Conservation (phyloP, 192 early-diverging fungal genomes). For the Allomyces arbusculus region DNA sequence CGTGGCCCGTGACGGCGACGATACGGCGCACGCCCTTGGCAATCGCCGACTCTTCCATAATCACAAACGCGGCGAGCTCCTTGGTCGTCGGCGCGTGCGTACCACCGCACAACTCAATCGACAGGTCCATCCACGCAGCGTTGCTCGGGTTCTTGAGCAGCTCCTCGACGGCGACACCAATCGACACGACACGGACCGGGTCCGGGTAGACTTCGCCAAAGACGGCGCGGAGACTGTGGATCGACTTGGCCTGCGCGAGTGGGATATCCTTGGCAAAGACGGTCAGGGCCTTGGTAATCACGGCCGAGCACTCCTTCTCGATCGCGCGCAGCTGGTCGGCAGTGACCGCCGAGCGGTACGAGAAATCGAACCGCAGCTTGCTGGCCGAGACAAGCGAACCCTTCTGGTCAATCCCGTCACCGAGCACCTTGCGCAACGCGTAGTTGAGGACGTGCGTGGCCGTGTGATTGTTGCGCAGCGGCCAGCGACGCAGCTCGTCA, state of each 20-base stretch:
- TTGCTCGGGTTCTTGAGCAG: slow-evolving; percentile 62
- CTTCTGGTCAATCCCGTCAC: slow-evolving; percentile 68
- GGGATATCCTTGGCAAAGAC: slow-evolving; percentile 77
- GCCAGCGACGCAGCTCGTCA: slow-evolving; percentile 71
- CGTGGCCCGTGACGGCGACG: slow-evolving; percentile 81
- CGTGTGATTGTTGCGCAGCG: slow-evolving; percentile 89
- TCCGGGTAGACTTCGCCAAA: slow-evolving; percentile 97
- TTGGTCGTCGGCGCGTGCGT: slow-evolving; percentile 80
- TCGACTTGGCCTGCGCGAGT: slow-evolving; percentile 54
- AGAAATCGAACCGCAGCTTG: slow-evolving; percentile 90
- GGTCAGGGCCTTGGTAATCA: slow-evolving; percentile 47
- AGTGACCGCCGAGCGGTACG: slow-evolving; percentile 48
- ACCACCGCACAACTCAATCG: slow-evolving; percentile 95
- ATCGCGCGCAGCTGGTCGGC: slow-evolving; percentile 45
- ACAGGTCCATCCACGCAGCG: slow-evolving; percentile 56
- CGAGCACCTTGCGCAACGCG: slow-evolving; percentile 69
- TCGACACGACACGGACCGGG: slow-evolving; percentile 85
- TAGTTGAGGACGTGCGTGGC: slow-evolving; percentile 90
- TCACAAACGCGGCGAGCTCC: slow-evolving; percentile 66
- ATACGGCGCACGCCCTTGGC: slow-evolving; percentile 94
- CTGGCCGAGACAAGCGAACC: slow-evolving; percentile 91
- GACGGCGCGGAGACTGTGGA: slow-evolving; percentile 83
- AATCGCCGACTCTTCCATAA: slow-evolving; percentile 78
- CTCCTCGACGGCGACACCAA: slow-evolving; percentile 71
- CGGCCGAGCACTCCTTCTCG: slow-evolving; percentile 54